Conservation (phyloP, 345 rosid genomes). For the Moricandia moricandioides region DNA sequence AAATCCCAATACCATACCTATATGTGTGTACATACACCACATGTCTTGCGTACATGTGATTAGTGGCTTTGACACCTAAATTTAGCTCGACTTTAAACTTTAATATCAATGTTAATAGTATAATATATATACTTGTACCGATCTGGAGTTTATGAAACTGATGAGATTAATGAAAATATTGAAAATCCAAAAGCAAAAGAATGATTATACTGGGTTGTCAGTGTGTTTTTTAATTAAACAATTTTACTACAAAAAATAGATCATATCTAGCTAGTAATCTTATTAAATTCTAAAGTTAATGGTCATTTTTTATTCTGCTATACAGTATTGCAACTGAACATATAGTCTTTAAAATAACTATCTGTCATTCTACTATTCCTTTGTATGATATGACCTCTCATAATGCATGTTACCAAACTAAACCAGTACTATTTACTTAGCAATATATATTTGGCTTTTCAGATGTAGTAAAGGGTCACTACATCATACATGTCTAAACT, state of each 20-base stretch:
- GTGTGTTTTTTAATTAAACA: background rate
- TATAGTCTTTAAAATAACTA: background rate
- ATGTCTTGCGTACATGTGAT: constrained; percentile 31
- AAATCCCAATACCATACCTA: constrained; percentile 38
- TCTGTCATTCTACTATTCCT: background rate
- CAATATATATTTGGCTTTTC: background rate
- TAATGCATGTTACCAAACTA: constrained; percentile 21
- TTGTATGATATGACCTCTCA: background rate
- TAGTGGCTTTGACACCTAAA: constrained; percentile 39
- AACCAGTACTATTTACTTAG: background rate
- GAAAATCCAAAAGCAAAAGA: background rate
- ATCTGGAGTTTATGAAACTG: constrained; percentile 14
- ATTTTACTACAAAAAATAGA: background rate
- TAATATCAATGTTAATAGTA: background rate
- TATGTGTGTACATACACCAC: constrained; percentile 23
- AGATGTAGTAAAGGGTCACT: background rate
- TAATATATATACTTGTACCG: background rate
- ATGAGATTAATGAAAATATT: background rate
- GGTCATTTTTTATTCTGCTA: background rate
- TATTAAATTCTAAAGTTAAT: background rate
- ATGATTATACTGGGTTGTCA: background rate
- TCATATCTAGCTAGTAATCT: background rate
- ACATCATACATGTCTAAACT: constrained; percentile 14
- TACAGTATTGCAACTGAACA: background rate
- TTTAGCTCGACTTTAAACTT: constrained; percentile 27